phyloP scores from a whole-genome alignment of 805 yeast genomes.

The Wickerhamomyces rabaulensis region DNA sequence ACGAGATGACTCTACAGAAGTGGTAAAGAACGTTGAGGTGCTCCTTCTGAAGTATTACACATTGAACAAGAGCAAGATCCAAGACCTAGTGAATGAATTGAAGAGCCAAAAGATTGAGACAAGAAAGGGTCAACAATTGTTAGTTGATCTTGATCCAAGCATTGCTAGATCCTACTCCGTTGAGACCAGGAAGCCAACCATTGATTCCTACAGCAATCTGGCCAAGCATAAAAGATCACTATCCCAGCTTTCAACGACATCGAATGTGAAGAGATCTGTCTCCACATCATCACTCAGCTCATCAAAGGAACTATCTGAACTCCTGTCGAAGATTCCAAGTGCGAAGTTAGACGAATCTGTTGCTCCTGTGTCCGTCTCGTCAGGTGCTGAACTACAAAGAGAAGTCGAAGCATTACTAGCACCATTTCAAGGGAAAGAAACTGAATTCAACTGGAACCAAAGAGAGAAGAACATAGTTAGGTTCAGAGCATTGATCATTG shows the following conservation, averaged over 20 bases:
- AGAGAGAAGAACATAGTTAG: slow-evolving; percentile 61
- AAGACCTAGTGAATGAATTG: slow-evolving; percentile 17
- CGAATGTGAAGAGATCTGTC: slow-evolving; percentile 1
- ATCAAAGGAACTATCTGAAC: slow-evolving; percentile 9
- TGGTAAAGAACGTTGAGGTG: slow-evolving; percentile 22
- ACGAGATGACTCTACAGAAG: slow-evolving; percentile 22
- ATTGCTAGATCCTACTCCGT: slow-evolving; percentile 15
- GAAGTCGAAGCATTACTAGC: slow-evolving; percentile 24
- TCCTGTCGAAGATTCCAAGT: slow-evolving; percentile 14
- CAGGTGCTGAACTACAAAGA: slow-evolving; percentile 18
- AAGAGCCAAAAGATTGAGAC: slow-evolving; percentile 19
- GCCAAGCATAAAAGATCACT: slow-evolving; percentile 6
- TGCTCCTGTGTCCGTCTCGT: slow-evolving; percentile 6
- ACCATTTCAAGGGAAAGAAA: slow-evolving; percentile 70
- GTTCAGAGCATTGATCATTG: slow-evolving; percentile 57
- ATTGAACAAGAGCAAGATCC: slow-evolving; percentile 12
- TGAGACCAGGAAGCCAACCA: slow-evolving; percentile 17
- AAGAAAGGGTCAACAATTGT: slow-evolving; percentile 11
- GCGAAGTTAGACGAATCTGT: slow-evolving; percentile 18
- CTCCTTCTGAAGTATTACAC: slow-evolving; percentile 21
- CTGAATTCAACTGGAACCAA: slow-evolving; percentile 79
- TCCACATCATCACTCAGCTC: slow-evolving; percentile 1
- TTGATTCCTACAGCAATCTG: slow-evolving; percentile 21
- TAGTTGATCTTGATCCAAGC: slow-evolving; percentile 17
- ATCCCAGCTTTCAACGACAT: neutral